Evolutionary conservation across 768 basidiomycete genomes (phyloP), one percentile per base, ranked within the genome.

Genomic region (Hericium coralloides): DNA sequence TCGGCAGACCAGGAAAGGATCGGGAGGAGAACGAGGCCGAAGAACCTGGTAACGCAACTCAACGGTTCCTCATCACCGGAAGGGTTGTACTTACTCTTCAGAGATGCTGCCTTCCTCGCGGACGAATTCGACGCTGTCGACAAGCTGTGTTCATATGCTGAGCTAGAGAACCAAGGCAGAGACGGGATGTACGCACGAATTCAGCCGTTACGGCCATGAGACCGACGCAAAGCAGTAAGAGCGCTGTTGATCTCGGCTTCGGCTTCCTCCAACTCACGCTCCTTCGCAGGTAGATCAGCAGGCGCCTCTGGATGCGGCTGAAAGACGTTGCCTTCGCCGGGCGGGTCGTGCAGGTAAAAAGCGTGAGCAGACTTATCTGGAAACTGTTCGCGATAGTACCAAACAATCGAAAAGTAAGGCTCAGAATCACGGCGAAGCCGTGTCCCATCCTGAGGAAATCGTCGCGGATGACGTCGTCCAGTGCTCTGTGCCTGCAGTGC

Each of bases 1-100:
- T 89, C 85, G 3, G 83, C 86, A 3, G 83, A 80, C 70, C 85
- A 90, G 3, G 87, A 87, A 7, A 87, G 79, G 52, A 89, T 69
- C 0, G 88, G 88, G 2, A 90, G 76, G 8, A 90, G 73, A 48
- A 89, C 73, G 58, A 90, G 69, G n/a, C 87, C 87, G 64, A 89
- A 87, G 82, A 82, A 88, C 63, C 84, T 85, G 31, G 7, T 6
- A 31, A 9, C 31, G 10, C 26, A 31, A 31, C 7, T 2, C 31
- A 31, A 6, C 7, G 6, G 7, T 12, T n/a, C n/a, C n/a, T n/a
- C n/a, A n/a, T n/a, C n/a, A n/a, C n/a, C n/a, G n/a, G n/a, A n/a
- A n/a, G n/a, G n/a, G 20, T 6, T 45, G 18, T 47, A 12, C 18
- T 53, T 76, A 86, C 82, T 87, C 86, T 62, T 76, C 66, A 49